Percentiles rank a stretch among this genome's conserved stretches.
These are phyloP conservation scores for Viola pubescens DNA, from an alignment of 441 rosid species.

Conservation along the genomic window DNA sequence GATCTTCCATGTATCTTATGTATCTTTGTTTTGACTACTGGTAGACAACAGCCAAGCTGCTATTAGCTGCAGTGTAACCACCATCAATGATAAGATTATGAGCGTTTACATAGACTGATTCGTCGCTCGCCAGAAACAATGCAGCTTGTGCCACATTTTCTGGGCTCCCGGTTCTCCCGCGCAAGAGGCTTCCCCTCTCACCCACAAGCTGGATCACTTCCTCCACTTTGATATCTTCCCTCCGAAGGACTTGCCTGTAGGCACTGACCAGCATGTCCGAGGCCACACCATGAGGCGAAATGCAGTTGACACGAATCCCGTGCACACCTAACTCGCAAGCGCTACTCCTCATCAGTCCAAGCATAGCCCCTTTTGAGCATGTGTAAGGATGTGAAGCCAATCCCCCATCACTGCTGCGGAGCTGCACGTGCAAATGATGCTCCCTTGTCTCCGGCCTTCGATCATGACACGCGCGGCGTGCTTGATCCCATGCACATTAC, in stretches of 20 bases:
- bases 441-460: conserved; percentile 39
- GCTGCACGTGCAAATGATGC: conserved; percentile 71
- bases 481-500: conserved; percentile 62
- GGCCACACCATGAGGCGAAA: conserved; percentile 86
- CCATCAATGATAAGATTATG: conserved; percentile 79
- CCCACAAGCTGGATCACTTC: conserved; percentile 43
- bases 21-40: conserved; percentile 7
- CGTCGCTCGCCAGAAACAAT: conserved; percentile 59
- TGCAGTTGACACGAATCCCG: conserved; percentile 66
- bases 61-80: conserved; percentile 56
- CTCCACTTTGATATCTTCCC: conserved; percentile 28
- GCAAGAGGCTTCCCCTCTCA: conserved; percentile 56
- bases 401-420: conserved; percentile 73
- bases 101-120: conserved; percentile 58
- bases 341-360: conserved; percentile 45
- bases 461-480: conserved; percentile 72
- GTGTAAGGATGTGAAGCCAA: conserved; percentile 67
- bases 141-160: conserved; percentile 73
- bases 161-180: conserved; percentile 37
- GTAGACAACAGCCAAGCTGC: conserved; percentile 44
- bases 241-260: conserved; percentile 36
- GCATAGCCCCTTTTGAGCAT: conserved; percentile 56
- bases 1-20: background rate
- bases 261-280: conserved; percentile 63
- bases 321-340: conserved; percentile 67